These are phyloP conservation scores for Cavenderia fasciculata DNA, from an alignment of 78 protist genomes.

Conservation along the genomic window DNA sequence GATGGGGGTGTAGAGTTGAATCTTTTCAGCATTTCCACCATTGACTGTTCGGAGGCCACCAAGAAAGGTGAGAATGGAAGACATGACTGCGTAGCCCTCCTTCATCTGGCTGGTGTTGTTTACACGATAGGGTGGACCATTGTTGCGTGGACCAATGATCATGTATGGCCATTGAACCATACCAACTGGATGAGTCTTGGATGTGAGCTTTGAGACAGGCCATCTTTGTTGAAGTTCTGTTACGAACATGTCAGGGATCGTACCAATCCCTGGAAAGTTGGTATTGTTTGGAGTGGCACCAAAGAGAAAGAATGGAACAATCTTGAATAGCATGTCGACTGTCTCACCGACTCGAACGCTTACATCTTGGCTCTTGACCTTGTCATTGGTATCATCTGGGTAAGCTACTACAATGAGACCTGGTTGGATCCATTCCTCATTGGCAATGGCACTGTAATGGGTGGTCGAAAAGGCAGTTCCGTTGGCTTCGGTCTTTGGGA, in stretches of 20 bases:
- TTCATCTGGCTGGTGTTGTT: not conserved
- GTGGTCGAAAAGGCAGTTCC: slow-evolving; percentile 10
- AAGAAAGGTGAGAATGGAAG: not conserved
- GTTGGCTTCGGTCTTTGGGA: slow-evolving; percentile 54
- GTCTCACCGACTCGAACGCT: slow-evolving; percentile 15
- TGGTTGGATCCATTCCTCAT: not conserved
- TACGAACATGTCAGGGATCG: not conserved
- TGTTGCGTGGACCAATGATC: not conserved
- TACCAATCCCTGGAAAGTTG: not conserved
- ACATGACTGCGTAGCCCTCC: slow-evolving; percentile 41
- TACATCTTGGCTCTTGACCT: not conserved
- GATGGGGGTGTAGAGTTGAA: slow-evolving; percentile 23
- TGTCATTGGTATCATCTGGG: too few species aligned
- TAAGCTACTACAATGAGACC: not conserved
- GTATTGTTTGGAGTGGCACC: slow-evolving; percentile 37
- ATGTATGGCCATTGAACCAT: slow-evolving; percentile 10
- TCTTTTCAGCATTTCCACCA: not conserved
- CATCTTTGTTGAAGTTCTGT: slow-evolving; percentile 16
- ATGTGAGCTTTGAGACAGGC: slow-evolving; percentile 7
- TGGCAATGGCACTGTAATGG: not conserved
- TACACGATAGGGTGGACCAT: not conserved
- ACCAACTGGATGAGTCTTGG: not conserved
- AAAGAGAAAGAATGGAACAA: slow-evolving; percentile 29
- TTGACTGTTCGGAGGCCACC: slow-evolving; percentile 1
- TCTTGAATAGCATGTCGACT: not conserved